Percentiles rank a stretch among this genome's conserved stretches.
Evolutionary conservation across 306 rosid species (phyloP).

Genomic region (Ochetophila trinervis): DNA sequence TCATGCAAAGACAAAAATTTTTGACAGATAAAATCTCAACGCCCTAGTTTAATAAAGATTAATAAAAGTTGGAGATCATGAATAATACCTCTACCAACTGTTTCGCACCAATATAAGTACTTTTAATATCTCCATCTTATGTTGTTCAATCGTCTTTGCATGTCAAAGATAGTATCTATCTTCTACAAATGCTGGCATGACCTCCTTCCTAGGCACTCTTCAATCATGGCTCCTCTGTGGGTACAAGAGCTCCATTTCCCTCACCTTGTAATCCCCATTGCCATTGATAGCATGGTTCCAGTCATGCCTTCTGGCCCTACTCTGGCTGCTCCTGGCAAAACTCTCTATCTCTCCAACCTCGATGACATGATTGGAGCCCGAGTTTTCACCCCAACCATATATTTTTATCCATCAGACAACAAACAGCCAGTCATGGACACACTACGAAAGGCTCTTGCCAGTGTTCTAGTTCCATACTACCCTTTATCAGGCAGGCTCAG

Average conservation of each 20-base stretch:
- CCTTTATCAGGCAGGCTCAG: conserved; percentile 84
- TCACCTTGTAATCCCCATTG: conserved; percentile 43
- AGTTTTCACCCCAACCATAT: conserved; percentile 81
- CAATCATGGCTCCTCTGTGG: conserved; percentile 67
- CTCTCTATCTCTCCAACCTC: conserved; percentile 72
- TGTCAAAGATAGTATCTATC: conserved; percentile 28
- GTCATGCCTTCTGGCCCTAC: conserved; percentile 59
- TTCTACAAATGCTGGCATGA: conserved; percentile 62
- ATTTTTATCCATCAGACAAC: conserved; percentile 45
- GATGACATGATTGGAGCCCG: conserved; percentile 77
- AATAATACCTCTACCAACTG: conserved; percentile 35
- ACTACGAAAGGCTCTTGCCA: conserved; percentile 54
- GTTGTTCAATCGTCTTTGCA: conserved; percentile 60
- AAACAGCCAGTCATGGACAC: conserved; percentile 33
- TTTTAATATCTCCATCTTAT: conserved; percentile 31
- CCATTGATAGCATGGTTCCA: conserved; percentile 28
- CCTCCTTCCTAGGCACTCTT: conserved; percentile 22
- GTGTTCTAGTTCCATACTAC: conserved; percentile 78
- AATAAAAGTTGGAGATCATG: conserved; percentile 22
- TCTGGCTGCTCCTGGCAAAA: conserved; percentile 33
- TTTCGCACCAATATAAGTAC: conserved; percentile 29
- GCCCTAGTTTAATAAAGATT: background rate
- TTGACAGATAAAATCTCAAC: conserved; percentile 3
- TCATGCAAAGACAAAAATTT: conserved; percentile 12
- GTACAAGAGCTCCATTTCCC: conserved; percentile 76